Evolutionary conservation across 495 filamentous ascomycete species (phyloP), one percentile per base, ranked within the genome.

Genomic region (Viridothelium virens): DNA sequence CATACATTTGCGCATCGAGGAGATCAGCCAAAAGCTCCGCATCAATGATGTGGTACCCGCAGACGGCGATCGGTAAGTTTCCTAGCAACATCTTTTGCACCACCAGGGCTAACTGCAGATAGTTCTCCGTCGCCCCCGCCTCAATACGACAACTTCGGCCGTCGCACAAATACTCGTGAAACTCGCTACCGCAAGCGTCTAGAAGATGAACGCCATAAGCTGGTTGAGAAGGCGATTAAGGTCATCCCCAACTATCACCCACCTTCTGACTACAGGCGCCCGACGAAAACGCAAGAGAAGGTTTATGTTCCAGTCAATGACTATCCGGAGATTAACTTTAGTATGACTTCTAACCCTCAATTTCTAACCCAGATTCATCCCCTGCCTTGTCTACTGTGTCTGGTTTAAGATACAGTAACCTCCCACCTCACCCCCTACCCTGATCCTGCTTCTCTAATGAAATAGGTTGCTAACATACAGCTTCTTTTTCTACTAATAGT

Each of bases 281-380:
- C 94, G 46, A 96, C 92, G 73, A 98, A 97, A 89, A 97, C 94
- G 73, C 92, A 97, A 79, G 94, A 98, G 86, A 98, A 97, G 85
- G 93, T 98, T 87, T 98, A 98, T 77, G 94, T 98, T 75, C 94
- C 94, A 74, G 94, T 98, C 81, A 97, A 97, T 87, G 95, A 99
- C 79, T 99, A 99, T 81, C 95, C 95, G 84, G 95, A 97, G 80
- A 97, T 99, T 90, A 99, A 99, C 90, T 99, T 97, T 91, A 97
- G 94, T 98, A 96, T 90, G 92, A 93, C 92, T 89, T 87, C 91
- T 95, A 96, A 96, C 91, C 92, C 90, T 91, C 74, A 65, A 72
- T 71, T 66, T 68, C 88, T 90, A 88, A 90, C 87, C 78, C 64
- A 48, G 63, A 50, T 61, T 6, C 25, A 65, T 38, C 65, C 68